Conservation (phyloP, 73 alveolate species). For the Symbiodinium pilosum region DNA sequence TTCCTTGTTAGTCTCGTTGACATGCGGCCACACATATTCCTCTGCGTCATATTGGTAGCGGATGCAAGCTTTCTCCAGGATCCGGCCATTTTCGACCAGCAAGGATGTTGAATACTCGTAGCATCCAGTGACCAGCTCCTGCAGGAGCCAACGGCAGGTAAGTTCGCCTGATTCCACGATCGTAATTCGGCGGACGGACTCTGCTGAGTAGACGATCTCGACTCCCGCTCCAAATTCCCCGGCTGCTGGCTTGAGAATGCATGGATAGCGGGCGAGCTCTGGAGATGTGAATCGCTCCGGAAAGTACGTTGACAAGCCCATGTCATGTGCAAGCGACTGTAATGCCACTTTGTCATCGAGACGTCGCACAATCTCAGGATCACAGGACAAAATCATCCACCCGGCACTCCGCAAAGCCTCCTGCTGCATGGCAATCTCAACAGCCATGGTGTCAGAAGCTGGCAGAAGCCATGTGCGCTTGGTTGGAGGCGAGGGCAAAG, state of each 20-base stretch:
- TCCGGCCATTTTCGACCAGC: slow-evolving; percentile 37
- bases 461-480: slow-evolving; percentile 9
- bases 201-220: slow-evolving; percentile 8
- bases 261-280: slow-evolving; percentile 23
- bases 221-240: slow-evolving; percentile 83
- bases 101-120: slow-evolving; percentile 43
- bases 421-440: slow-evolving; percentile 33
- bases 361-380: slow-evolving; percentile 4
- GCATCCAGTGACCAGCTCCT: slow-evolving; percentile 53
- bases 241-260: slow-evolving; percentile 61
- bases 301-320: slow-evolving; percentile 1
- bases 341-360: slow-evolving; percentile 60
- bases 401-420: slow-evolving; percentile 32
- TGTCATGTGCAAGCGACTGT: neutral
- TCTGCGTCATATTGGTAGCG: slow-evolving; percentile 59
- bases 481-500: neutral
- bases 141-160: slow-evolving; percentile 28
- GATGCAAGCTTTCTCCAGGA: slow-evolving; percentile 56
- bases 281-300: neutral
- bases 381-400: slow-evolving; percentile 17
- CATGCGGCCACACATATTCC: slow-evolving; percentile 75
- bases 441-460: slow-evolving; percentile 53
- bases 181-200: slow-evolving; percentile 16
- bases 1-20: slow-evolving; percentile 33
- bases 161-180: slow-evolving; percentile 13